phyloP scores from a whole-genome alignment of 148 eudicot genomes.

The Rhododendron williamsianum region DNA sequence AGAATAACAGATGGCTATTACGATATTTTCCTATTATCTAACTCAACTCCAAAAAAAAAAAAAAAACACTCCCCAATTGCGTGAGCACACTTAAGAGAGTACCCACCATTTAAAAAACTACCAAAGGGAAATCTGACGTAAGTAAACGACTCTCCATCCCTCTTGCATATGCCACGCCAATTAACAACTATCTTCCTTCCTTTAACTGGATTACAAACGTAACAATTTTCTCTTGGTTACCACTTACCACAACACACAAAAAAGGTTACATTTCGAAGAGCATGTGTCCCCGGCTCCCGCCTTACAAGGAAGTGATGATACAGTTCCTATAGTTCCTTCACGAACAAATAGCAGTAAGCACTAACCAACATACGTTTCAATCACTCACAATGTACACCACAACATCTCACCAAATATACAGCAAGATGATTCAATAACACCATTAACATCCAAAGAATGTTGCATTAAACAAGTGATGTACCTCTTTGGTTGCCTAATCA shows the following conservation, averaged over 20 bases:
- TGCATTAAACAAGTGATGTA: background rate
- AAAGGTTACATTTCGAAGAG: background rate
- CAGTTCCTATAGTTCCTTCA: background rate
- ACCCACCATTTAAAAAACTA: background rate
- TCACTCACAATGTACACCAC: background rate
- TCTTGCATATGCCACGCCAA: background rate
- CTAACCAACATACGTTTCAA: background rate
- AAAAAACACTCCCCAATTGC: background rate
- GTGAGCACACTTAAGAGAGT: background rate
- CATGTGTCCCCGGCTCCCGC: background rate
- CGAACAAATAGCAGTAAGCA: background rate
- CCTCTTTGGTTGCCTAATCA: background rate
- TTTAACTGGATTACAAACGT: background rate
- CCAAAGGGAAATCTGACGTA: background rate
- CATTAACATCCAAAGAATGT: background rate
- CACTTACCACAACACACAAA: background rate
- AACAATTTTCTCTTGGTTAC: background rate
- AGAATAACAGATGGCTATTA: background rate
- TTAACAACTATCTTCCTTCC: background rate
- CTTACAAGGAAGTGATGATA: background rate
- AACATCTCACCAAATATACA: background rate
- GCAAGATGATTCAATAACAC: background rate
- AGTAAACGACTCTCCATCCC: background rate
- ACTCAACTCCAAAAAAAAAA: background rate
- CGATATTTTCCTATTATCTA: background rate